Evolutionary conservation across 331 rosid genomes (phyloP).

Genomic region (Malus hybrid): DNA sequence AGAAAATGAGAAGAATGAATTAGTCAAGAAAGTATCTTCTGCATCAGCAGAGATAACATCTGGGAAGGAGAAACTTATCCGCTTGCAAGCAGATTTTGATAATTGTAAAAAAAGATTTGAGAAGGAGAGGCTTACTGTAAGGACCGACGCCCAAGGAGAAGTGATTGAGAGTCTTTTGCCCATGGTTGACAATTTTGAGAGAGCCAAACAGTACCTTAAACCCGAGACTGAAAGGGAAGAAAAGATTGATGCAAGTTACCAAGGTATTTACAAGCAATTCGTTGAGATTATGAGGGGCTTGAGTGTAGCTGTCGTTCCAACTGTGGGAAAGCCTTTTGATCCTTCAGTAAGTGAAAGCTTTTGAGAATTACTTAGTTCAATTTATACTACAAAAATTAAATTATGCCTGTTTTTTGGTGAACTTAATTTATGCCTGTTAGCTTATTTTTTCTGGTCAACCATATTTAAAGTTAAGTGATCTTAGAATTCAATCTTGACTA

Average conservation of each 20-base stretch:
- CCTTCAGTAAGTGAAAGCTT: conserved; percentile 56
- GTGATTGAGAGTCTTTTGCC: conserved; percentile 65
- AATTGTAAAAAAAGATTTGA: conserved; percentile 72
- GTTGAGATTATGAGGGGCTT: conserved; percentile 76
- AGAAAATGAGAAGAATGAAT: conserved; percentile 38
- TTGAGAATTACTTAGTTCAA: conserved; percentile 9
- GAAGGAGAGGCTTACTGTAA: conserved; percentile 47
- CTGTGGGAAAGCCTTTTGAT: conserved; percentile 84
- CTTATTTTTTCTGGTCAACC: background rate
- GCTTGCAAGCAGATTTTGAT: conserved; percentile 91
- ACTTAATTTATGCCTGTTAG: background rate
- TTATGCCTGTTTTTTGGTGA: background rate
- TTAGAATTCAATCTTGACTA: background rate
- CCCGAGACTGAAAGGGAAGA: conserved; percentile 70
- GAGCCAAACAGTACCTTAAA: conserved; percentile 55
- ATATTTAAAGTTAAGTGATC: background rate
- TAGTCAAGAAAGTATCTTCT: conserved; percentile 39
- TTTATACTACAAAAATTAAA: background rate
- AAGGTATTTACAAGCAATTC: conserved; percentile 88
- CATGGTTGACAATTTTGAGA: conserved; percentile 83
- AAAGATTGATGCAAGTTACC: conserved; percentile 78
- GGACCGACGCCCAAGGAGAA: conserved; percentile 58
- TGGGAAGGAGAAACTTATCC: conserved; percentile 58
- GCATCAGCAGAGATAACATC: conserved; percentile 47
- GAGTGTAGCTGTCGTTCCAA: conserved; percentile 60